Evolutionary conservation across 78 protist species (phyloP).

Genomic region (Ministeria vibrans): DNA sequence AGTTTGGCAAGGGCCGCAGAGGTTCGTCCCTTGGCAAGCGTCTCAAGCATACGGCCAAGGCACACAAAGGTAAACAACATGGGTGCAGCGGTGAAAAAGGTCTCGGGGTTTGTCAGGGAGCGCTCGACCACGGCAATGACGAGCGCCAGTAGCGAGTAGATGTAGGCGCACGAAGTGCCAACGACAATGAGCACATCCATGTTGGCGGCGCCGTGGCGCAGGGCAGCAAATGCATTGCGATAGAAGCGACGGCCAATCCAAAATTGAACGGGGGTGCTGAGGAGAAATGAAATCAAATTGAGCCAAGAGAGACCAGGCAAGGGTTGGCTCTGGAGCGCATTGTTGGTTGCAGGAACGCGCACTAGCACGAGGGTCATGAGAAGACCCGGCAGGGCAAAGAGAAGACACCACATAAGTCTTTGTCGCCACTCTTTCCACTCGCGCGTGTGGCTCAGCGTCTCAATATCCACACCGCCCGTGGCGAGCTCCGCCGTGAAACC

Average conservation of each 20-base stretch:
- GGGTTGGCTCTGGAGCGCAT: background rate
- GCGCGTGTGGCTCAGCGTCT: background rate
- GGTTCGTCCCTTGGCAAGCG: slow-evolving; percentile 78
- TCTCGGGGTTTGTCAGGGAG: background rate
- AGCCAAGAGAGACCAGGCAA: slow-evolving; percentile 1
- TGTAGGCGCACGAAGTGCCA: slow-evolving; percentile 76
- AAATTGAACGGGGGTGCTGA: slow-evolving; percentile 68
- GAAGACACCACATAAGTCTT: background rate
- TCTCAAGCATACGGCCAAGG: slow-evolving; percentile 82
- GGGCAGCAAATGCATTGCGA: slow-evolving; percentile 39
- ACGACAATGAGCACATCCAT: slow-evolving; percentile 87
- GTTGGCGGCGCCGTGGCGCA: slow-evolving; percentile 60
- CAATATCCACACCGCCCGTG: background rate
- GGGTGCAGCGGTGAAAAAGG: slow-evolving; percentile 52
- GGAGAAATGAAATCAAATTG: slow-evolving; percentile 19
- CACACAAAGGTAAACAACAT: slow-evolving; percentile 75
- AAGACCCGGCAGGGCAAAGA: slow-evolving; percentile 10
- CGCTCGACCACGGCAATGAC: slow-evolving; percentile 1
- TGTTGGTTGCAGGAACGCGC: background rate
- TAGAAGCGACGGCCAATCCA: slow-evolving; percentile 63
- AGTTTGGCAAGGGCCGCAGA: slow-evolving; percentile 61
- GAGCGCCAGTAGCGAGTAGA: slow-evolving; percentile 59
- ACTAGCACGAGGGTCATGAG: background rate
- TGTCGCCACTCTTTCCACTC: background rate
- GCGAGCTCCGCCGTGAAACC: background rate